Evolutionary conservation across 2,329 filamentous ascomycete species (phyloP).

Genomic region (Aspergillus niger): DNA sequence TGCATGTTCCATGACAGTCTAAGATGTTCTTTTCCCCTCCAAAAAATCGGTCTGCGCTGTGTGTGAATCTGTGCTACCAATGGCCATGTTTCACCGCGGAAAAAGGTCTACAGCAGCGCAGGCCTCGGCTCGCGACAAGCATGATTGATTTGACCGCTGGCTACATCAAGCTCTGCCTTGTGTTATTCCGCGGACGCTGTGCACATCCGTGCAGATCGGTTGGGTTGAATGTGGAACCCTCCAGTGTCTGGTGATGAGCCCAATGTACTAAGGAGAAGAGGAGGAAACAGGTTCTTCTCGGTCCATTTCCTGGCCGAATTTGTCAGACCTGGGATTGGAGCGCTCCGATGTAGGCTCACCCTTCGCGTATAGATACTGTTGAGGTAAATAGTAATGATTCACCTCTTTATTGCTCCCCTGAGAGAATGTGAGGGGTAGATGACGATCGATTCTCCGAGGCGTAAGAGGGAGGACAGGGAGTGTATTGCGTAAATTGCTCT

Average conservation of each 20-base stretch:
- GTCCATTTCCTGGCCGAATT: background rate
- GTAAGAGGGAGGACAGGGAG: background rate
- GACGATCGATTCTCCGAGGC: background rate
- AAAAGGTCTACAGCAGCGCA: background rate
- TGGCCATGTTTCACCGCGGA: slow-evolving; percentile 3
- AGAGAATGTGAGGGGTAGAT: background rate
- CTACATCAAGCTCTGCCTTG: background rate
- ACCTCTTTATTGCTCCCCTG: background rate
- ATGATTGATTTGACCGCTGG: background rate
- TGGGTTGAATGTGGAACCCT: background rate
- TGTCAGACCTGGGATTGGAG: background rate
- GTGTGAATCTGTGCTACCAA: background rate
- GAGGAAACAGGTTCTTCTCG: background rate
- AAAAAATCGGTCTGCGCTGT: background rate
- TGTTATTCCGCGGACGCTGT: background rate
- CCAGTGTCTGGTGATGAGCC: background rate
- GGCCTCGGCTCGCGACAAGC: background rate
- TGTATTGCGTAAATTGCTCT: background rate
- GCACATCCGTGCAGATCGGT: background rate
- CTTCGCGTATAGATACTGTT: background rate
- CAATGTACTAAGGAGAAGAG: background rate
- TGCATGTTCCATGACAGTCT: background rate
- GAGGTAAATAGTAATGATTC: background rate
- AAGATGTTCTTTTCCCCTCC: background rate
- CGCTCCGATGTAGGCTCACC: background rate